phyloP scores from a whole-genome alignment of 805 yeast species.

The Middelhovenomyces tepae region DNA sequence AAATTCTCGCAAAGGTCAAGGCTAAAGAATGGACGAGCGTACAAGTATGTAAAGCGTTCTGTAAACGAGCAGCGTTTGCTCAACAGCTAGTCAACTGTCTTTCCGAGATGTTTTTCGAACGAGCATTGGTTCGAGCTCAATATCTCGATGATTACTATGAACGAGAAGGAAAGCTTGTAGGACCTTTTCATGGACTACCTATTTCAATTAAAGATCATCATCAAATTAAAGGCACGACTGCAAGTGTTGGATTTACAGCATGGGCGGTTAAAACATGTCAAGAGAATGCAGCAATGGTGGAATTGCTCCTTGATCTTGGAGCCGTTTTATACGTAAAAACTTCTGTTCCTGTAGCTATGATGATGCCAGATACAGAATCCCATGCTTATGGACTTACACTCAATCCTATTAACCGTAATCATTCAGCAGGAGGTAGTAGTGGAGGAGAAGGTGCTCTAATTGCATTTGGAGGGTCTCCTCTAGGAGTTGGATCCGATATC shows the following conservation, averaged over 20 bases:
- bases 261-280: slow-evolving; percentile 30
- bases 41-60: slow-evolving; percentile 45
- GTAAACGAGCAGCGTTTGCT: slow-evolving; percentile 49
- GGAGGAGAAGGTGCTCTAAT: slow-evolving; percentile 51
- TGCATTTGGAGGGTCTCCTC: slow-evolving; percentile 35
- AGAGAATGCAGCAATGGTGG: slow-evolving; percentile 32
- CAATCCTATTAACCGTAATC: slow-evolving; percentile 36
- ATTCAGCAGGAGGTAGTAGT: slow-evolving; percentile 46
- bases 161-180: slow-evolving; percentile 40
- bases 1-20: slow-evolving; percentile 15
- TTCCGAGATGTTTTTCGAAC: slow-evolving; percentile 40
- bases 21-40: slow-evolving; percentile 33
- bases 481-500: slow-evolving; percentile 49
- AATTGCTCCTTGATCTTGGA: slow-evolving; percentile 36
- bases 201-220: slow-evolving; percentile 48
- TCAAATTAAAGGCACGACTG: slow-evolving; percentile 39
- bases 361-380: slow-evolving; percentile 40
- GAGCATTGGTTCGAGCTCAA: slow-evolving; percentile 50
- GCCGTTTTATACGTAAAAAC: slow-evolving; percentile 51
- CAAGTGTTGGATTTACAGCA: slow-evolving; percentile 43
- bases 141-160: slow-evolving; percentile 43
- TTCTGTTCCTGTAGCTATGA: slow-evolving; percentile 43
- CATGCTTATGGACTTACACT: slow-evolving; percentile 38
- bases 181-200: slow-evolving; percentile 63
- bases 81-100: slow-evolving; percentile 41